Base-by-base conservation (phyloP, 768 basidiomycete genomes). In the Pleurotus pulmonarius region DNA sequence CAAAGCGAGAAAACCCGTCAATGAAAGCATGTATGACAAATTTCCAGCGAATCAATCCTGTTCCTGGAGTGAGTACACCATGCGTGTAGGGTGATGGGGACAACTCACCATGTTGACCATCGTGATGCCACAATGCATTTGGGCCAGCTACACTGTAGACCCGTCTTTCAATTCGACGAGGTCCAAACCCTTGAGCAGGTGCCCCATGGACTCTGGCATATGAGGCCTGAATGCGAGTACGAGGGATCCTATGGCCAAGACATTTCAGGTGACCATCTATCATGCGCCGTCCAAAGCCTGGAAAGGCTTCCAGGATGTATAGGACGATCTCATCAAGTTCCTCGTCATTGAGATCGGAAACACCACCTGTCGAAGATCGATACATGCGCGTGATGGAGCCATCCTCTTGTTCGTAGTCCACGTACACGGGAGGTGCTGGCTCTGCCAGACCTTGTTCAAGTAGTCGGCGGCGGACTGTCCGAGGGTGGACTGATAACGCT, bases 1-100 rank as follows among this genome's bases (percentile, higher is more conserved):
- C 63, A 12, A 70, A 66, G 1, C 69, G 59, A 45, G 70, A 72
- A 59, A 68, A 70, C 0, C 77, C 77, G 60, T 78, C 75, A 37
- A 72, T 67, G 49, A 72, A 70, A 3, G 58, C 67, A 61, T 70
- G 68, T 24, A 67, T 67, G 22, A 76, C 70, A 43, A 75, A 66
- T 44, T 66, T 65, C 63, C 65, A 76, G 3, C 47, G 57, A 45
- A 76, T 72, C 1, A 73, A 58, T 4, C 67, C 70, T 72, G 12
- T 18, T 13, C 22, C 12, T 24, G 7, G 20, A 20, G 20, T 20
- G 20, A 20, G 20, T 20, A 20, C 20, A 20, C 3, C 20, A 20
- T 20, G 20, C 20, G 3, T 29, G 47, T 24, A 6, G 29, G 22
- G 13, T 15, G 18, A 20, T 56, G 25, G 48, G 26, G 39, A 45